Conservation (phyloP, 306 rosid genomes). For the Vigna unguiculata region DNA sequence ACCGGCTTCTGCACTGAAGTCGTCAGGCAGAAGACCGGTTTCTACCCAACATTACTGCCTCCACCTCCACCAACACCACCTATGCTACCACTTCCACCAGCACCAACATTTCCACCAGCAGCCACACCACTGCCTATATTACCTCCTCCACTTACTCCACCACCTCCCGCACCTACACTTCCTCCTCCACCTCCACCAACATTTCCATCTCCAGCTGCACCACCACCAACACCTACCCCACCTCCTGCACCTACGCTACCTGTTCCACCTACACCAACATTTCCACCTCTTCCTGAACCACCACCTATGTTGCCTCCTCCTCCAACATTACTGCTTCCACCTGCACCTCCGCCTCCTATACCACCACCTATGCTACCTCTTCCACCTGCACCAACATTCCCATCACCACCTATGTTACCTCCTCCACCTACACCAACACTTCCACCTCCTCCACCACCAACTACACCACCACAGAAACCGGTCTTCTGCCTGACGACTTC, state of each 20-base stretch:
- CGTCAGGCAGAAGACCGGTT: too few relatives aligned
- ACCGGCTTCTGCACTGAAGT: too few relatives aligned
- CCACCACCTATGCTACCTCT: background rate
- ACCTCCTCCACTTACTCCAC: background rate
- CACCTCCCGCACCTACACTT: too few relatives aligned
- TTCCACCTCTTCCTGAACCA: too few relatives aligned
- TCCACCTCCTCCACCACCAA: background rate
- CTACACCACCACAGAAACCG: background rate
- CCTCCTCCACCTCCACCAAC: too few relatives aligned
- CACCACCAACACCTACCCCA: background rate
- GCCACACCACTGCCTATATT: background rate
- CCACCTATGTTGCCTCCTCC: background rate
- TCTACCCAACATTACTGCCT: background rate
- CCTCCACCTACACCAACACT: background rate
- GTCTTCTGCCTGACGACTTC: too few relatives aligned
- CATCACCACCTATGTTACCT: background rate
- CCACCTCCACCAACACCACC: too few relatives aligned
- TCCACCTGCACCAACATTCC: background rate
- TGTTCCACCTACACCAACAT: too few relatives aligned
- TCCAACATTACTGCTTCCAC: too few relatives aligned
- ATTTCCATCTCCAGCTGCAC: too few relatives aligned
- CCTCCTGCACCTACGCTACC: too few relatives aligned
- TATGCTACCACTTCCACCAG: background rate
- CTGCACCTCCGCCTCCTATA: background rate
- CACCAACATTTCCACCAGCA: background rate